Conservation (phyloP, 805 yeast genomes). For the Myxozyma mucilagina region DNA sequence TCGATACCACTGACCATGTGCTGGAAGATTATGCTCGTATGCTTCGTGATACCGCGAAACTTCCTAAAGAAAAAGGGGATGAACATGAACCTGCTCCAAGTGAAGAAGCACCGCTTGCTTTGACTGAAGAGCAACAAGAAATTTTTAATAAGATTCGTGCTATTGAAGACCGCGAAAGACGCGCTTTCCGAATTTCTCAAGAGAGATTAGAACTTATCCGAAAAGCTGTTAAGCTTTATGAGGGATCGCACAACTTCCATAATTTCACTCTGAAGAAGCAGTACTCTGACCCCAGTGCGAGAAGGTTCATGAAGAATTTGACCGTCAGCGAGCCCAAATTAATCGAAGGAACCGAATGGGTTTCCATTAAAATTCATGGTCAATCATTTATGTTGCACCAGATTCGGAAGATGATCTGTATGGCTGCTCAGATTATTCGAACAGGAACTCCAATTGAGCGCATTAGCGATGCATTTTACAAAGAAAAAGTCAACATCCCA, state of each 20-base stretch:
- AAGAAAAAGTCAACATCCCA: constrained; percentile 80
- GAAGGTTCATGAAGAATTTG: constrained; percentile 76
- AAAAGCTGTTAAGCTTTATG: constrained; percentile 66
- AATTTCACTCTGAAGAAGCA: constrained; percentile 81
- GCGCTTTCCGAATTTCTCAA: constrained; percentile 63
- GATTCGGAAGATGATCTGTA: constrained; percentile 95
- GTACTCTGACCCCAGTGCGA: constrained; percentile 81
- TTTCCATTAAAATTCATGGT: constrained; percentile 93
- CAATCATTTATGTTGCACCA: constrained; percentile 98
- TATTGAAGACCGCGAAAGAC: constrained; percentile 65
- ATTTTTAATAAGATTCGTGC: constrained; percentile 53
- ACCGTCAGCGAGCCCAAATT: constrained; percentile 85
- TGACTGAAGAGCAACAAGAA: constrained; percentile 16
- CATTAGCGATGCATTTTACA: constrained; percentile 73
- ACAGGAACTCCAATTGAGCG: constrained; percentile 80
- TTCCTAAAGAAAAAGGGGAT: constrained; percentile 4
- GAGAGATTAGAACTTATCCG: constrained; percentile 66
- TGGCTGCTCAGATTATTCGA: constrained; percentile 84
- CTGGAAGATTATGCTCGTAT: constrained; percentile 31
- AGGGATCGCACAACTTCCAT: constrained; percentile 91
- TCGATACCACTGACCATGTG: constrained; percentile 28
- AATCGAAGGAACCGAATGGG: constrained; percentile 94
- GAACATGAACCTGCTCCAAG: not conserved
- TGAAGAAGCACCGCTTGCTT: constrained; percentile 1
- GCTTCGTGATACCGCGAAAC: not conserved